Conservation (phyloP, 805 yeast genomes). For the Candida sakaeoensis region DNA sequence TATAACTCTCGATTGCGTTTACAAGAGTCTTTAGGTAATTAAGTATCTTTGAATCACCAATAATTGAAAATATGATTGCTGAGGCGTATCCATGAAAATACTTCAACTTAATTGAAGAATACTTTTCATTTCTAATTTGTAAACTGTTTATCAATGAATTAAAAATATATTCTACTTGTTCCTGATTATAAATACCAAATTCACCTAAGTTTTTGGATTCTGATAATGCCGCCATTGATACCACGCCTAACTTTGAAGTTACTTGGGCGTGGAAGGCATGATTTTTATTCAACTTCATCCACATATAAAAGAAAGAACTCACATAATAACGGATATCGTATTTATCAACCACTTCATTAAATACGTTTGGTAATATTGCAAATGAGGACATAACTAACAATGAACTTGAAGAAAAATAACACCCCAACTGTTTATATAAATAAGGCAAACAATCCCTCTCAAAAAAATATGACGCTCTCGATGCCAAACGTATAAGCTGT, state of each 20-base stretch:
- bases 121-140: conserved; percentile 46
- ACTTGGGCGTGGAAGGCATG: conserved; percentile 59
- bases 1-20: conserved; percentile 73
- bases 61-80: conserved; percentile 57
- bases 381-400: conserved; percentile 49
- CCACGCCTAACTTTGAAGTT: conserved; percentile 59
- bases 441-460: conserved; percentile 43
- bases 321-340: conserved; percentile 52
- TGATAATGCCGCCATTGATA: conserved; percentile 48
- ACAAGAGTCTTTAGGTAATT: conserved; percentile 51
- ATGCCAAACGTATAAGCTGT: conserved; percentile 49
- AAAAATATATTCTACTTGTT: conserved; percentile 58
- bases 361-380: conserved; percentile 49
- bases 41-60: conserved; percentile 50
- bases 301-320: conserved; percentile 66
- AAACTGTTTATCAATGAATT: conserved; percentile 48
- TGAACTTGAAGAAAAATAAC: conserved; percentile 53
- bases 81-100: conserved; percentile 43
- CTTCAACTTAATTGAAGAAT: conserved; percentile 39
- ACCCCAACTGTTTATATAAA: conserved; percentile 49
- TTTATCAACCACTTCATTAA: conserved; percentile 27
- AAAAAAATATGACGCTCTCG: conserved; percentile 53
- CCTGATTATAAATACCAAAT: conserved; percentile 60
- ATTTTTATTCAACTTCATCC: conserved; percentile 54
- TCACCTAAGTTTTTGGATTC: conserved; percentile 33